Conservation (phyloP, 1,284 basidiomycete genomes). For the Puccinia coronata region DNA sequence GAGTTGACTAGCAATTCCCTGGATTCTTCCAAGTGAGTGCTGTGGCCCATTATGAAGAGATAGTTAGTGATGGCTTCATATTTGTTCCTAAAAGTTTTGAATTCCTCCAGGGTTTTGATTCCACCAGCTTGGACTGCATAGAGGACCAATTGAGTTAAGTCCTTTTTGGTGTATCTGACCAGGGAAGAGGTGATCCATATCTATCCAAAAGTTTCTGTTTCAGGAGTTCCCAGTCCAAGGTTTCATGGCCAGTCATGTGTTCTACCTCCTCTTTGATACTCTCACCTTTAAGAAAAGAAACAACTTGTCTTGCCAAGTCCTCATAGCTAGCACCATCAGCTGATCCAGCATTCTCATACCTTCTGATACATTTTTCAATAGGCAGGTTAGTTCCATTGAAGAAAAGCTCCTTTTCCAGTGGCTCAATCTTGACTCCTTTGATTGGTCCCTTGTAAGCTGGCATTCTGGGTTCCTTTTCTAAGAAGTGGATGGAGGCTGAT, state of each 20-base stretch:
- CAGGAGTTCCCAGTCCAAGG: neutral
- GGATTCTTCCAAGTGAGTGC: neutral
- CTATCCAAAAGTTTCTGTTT: neutral
- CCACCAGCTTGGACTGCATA: neutral
- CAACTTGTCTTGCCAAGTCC: neutral
- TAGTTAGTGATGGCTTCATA: neutral
- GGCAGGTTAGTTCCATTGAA: constrained; percentile 12
- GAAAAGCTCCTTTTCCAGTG: neutral
- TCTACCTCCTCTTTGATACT: neutral
- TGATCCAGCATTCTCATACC: neutral
- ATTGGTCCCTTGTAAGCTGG: too few species aligned
- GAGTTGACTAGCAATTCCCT: neutral
- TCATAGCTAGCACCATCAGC: neutral
- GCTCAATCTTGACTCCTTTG: too few species aligned
- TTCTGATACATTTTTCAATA: neutral
- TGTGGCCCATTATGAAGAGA: neutral
- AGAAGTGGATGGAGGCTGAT: too few species aligned
- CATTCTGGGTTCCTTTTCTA: too few species aligned
- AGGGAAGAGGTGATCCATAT: neutral
- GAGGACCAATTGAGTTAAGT: neutral
- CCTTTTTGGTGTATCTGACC: neutral
- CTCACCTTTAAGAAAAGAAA: neutral
- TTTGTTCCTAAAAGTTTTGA: neutral
- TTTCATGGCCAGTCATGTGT: constrained; percentile 5
- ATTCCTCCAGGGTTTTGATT: neutral